Evolutionary conservation across 164 flowering plant genomes (phyloP).

Genomic region (Pachysandra terminalis): DNA sequence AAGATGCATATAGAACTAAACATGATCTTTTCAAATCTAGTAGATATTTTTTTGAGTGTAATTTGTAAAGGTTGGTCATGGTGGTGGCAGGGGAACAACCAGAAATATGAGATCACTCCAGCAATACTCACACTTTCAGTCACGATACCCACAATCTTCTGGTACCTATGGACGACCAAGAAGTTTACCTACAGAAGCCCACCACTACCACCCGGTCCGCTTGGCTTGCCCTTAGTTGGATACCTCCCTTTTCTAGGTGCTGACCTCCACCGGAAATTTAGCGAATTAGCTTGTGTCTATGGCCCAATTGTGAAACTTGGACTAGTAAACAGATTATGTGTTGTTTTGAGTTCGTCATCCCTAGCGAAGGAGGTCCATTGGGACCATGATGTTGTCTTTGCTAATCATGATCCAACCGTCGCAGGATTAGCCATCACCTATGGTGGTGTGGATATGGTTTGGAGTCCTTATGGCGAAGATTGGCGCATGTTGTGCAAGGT

Average conservation of each 20-base stretch:
- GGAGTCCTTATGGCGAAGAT: slow-evolving; percentile 14
- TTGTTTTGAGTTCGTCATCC: slow-evolving; percentile 24
- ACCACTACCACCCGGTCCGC: slow-evolving; percentile 19
- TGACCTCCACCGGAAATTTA: not conserved
- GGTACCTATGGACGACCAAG: not conserved
- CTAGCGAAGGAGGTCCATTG: slow-evolving; percentile 20
- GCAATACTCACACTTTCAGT: not conserved
- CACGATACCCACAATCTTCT: not conserved
- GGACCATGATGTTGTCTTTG: slow-evolving; percentile 24
- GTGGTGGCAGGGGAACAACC: not conserved
- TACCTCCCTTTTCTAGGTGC: slow-evolving; percentile 15
- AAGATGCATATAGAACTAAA: too few species aligned
- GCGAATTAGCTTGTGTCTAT: not conserved
- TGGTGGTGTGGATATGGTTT: slow-evolving; percentile 27
- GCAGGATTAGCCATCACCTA: slow-evolving; percentile 4
- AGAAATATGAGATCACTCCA: not conserved
- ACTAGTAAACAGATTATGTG: slow-evolving; percentile 22
- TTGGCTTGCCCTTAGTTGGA: slow-evolving; percentile 15
- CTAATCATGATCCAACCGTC: slow-evolving; percentile 25
- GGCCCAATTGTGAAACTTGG: slow-evolving; percentile 25
- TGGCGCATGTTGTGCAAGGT: slow-evolving; percentile 35
- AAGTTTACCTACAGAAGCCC: not conserved
- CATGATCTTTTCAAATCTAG: not conserved
- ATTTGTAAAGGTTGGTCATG: not conserved
- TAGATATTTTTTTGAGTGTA: not conserved